Conservation (phyloP, 2,329 filamentous ascomycete species). For the Penicillium sp. region DNA sequence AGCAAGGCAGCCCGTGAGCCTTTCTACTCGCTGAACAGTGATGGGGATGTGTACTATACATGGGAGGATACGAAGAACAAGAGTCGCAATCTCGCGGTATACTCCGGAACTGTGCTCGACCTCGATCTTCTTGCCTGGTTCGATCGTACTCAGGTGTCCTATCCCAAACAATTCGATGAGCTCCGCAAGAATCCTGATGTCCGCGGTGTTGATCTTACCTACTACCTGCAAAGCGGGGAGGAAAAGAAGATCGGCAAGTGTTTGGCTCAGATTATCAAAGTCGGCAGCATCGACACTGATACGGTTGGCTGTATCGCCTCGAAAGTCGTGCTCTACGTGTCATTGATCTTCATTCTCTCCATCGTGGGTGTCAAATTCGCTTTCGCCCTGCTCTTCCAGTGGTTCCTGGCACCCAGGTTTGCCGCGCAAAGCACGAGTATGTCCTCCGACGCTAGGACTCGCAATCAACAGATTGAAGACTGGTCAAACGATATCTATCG, state of each 20-base stretch:
- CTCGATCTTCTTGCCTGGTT: slow-evolving; percentile 88
- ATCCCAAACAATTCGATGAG: slow-evolving; percentile 75
- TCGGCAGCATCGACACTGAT: slow-evolving; percentile 92
- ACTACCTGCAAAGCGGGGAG: slow-evolving; percentile 72
- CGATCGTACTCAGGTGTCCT: slow-evolving; percentile 73
- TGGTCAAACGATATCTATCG: slow-evolving; percentile 98
- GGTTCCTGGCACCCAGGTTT: slow-evolving; percentile 88
- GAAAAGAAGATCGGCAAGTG: slow-evolving; percentile 86
- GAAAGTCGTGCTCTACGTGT: slow-evolving; percentile 93
- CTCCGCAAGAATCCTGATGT: slow-evolving; percentile 70
- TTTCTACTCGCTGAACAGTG: slow-evolving; percentile 71
- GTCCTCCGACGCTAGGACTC: slow-evolving; percentile 74
- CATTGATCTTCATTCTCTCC: slow-evolving; percentile 84
- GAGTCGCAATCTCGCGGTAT: slow-evolving; percentile 87
- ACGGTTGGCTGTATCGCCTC: slow-evolving; percentile 97
- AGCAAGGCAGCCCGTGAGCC: slow-evolving; percentile 63
- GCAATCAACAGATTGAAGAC: slow-evolving; percentile 92
- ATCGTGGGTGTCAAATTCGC: slow-evolving; percentile 84
- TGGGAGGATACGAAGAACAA: slow-evolving; percentile 92
- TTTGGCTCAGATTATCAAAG: slow-evolving; percentile 90
- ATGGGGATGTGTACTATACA: slow-evolving; percentile 90
- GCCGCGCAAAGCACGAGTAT: slow-evolving; percentile 83
- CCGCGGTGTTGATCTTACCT: slow-evolving; percentile 83
- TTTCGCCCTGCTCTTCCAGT: slow-evolving; percentile 90
- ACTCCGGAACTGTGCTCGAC: slow-evolving; percentile 90